Evolutionary conservation across 179 eudicot genomes (phyloP).

Genomic region (Heliamphora pulchella): DNA sequence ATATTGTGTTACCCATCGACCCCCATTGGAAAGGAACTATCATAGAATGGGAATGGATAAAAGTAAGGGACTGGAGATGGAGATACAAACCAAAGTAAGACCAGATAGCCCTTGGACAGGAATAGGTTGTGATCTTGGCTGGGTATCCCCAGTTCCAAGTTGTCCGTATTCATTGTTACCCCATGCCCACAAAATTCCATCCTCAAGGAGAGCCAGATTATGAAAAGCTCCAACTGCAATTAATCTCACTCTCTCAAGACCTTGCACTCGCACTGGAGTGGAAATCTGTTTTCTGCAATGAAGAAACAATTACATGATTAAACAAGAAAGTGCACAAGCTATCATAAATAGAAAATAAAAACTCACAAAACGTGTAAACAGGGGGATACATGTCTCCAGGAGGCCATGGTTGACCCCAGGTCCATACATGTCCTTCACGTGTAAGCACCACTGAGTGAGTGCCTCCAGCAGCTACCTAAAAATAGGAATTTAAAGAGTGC

Average conservation of each 20-base stretch:
- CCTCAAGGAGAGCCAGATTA: constrained; percentile 85
- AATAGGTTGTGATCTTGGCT: constrained; percentile 94
- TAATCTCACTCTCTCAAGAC: constrained; percentile 68
- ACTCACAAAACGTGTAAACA: constrained; percentile 5
- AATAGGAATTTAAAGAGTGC: background rate
- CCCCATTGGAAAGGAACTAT: background rate
- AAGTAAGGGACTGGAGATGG: background rate
- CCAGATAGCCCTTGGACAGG: constrained; percentile 78
- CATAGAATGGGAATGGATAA: background rate
- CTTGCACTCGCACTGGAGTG: constrained; percentile 87
- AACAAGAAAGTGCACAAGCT: background rate
- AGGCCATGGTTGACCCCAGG: constrained; percentile 99
- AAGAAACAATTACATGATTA: background rate
- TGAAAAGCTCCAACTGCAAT: constrained; percentile 98
- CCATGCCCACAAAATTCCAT: constrained; percentile 90
- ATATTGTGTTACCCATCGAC: background rate
- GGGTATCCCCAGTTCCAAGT: constrained; percentile 98
- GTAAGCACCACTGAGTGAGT: constrained; percentile 97
- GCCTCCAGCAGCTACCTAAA: constrained; percentile 98
- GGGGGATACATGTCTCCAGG: constrained; percentile 88
- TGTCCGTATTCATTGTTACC: constrained; percentile 98
- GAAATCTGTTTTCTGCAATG: constrained; percentile 76
- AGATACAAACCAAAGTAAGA: constrained; percentile 57
- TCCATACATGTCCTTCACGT: constrained; percentile 94
- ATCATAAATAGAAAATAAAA: constrained; percentile 8